Conservation (phyloP, 2,329 filamentous ascomycete species). For the Aspergillus felis region DNA sequence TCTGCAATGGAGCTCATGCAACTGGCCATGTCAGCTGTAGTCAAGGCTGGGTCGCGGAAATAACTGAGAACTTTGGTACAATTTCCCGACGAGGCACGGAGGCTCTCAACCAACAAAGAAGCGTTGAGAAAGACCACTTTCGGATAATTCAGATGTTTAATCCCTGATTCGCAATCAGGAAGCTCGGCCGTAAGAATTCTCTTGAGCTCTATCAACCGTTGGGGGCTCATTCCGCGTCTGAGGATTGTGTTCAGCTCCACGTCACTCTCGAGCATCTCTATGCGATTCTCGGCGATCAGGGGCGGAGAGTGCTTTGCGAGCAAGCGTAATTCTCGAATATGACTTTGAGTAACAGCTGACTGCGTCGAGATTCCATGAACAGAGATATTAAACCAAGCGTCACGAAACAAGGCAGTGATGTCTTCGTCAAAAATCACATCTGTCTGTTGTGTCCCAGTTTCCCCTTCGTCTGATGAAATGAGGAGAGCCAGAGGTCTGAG, state of each 20-base stretch:
- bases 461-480: constrained; percentile 53
- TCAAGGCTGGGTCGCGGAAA: constrained; percentile 86
- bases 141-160: constrained; percentile 78
- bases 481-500: constrained; percentile 83
- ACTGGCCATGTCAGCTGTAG: constrained; percentile 56
- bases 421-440: constrained; percentile 57
- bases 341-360: constrained; percentile 68
- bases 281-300: constrained; percentile 80
- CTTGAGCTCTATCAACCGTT: constrained; percentile 71
- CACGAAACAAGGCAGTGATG: constrained; percentile 68
- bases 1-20: constrained; percentile 61
- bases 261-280: constrained; percentile 89
- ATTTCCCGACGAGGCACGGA: constrained; percentile 81
- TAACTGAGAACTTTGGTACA: constrained; percentile 88
- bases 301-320: constrained; percentile 86
- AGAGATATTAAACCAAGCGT: constrained; percentile 98
- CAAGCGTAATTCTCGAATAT: constrained; percentile 71
- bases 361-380: constrained; percentile 82
- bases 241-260: constrained; percentile 95
- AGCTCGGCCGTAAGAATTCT: constrained; percentile 69
- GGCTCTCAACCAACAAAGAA: constrained; percentile 80
- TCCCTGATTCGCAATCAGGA: constrained; percentile 71
- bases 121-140: constrained; percentile 91
- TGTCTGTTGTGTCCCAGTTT: constrained; percentile 23
- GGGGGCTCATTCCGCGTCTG: constrained; percentile 74